phyloP scores from a whole-genome alignment of 2,329 filamentous ascomycete species.

The Talaromyces sp. region DNA sequence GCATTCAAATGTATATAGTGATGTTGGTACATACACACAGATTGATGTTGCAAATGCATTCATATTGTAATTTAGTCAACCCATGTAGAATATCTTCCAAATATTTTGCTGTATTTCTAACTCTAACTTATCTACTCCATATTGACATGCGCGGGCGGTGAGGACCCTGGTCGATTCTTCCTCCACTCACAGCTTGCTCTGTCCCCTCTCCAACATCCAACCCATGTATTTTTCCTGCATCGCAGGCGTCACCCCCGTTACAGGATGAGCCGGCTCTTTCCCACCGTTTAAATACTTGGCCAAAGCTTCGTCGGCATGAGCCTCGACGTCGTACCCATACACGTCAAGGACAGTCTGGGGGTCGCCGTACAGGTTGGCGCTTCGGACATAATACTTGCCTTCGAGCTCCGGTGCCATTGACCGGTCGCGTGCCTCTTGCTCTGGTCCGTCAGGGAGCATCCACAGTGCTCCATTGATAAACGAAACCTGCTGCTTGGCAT shows the following conservation, averaged over 20 bases:
- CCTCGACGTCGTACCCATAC: conserved; percentile 39
- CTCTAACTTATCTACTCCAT: background rate
- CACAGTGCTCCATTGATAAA: conserved; percentile 34
- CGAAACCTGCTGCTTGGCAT: conserved; percentile 39
- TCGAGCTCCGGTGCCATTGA: conserved; percentile 32
- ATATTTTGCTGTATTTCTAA: background rate
- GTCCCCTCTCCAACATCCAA: conserved; percentile 26
- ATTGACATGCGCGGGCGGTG: background rate
- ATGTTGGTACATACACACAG: background rate
- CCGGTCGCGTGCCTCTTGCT: conserved; percentile 30
- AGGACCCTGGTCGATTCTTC: background rate
- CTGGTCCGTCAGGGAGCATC: conserved; percentile 31
- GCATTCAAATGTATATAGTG: background rate
- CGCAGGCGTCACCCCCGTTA: conserved; percentile 23
- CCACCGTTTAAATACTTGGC: conserved; percentile 18
- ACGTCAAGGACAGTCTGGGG: conserved; percentile 31
- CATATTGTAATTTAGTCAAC: background rate
- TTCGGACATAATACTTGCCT: conserved; percentile 30
- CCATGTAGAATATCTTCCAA: background rate
- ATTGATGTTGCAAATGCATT: background rate
- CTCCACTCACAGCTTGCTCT: background rate
- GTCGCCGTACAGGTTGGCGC: conserved; percentile 38
- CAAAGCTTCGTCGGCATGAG: conserved; percentile 29
- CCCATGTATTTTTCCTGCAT: conserved; percentile 29
- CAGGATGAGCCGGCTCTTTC: conserved; percentile 21